Base-by-base conservation (phyloP, 225 moss, liverwort and hornwort species). In the Thuidium tamariscinum region DNA sequence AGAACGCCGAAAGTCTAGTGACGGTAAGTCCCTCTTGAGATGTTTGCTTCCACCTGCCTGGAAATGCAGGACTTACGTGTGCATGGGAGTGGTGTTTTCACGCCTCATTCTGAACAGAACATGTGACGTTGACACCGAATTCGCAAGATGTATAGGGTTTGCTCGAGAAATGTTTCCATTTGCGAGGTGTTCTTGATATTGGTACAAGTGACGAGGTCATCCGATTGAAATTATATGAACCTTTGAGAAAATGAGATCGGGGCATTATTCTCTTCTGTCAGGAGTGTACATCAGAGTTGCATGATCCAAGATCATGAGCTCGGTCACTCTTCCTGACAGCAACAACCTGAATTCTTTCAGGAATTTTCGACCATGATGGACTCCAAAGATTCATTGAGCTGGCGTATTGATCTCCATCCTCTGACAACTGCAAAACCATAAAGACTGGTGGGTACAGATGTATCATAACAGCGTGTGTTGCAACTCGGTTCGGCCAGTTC, bases 391-490 rank as follows among this genome's bases (percentile, higher is more conserved):
- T 63, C 56, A 55, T 63, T 48, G 56, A 80, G 80, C 56, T 84
- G 83, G 70, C 49, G 5, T 19, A 48, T 83, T 29, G 9, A 52
- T 81, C 57, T 74, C 69, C 19, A 49, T 85, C 29, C 15, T 83
- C 25, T 69, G 39, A 68, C 20, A 41, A 77, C 17, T 83, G 32
- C 75, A 80, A 73, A 74, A 61, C 75, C 82, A 55, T 86, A 85
- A 86, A 84, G 70, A 77, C 65, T 60, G 60, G 46, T 54, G 64
- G 64, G 55, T 64, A 75, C 65, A 77, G 78, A 89, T 88, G 91
- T 89, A 91, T 83, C 84, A 77, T 46, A 68, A 87, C 41, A 89
- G 49, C 55, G 29, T 89, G 22, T 91, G 87, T 85, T 82, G 89
- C 87, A 87, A 81, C 21, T 86, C 85, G 29, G 65, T 85, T 86